Conservation (phyloP, 192 early-diverging fungal genomes). For the Hyaloraphidium curvatum region DNA sequence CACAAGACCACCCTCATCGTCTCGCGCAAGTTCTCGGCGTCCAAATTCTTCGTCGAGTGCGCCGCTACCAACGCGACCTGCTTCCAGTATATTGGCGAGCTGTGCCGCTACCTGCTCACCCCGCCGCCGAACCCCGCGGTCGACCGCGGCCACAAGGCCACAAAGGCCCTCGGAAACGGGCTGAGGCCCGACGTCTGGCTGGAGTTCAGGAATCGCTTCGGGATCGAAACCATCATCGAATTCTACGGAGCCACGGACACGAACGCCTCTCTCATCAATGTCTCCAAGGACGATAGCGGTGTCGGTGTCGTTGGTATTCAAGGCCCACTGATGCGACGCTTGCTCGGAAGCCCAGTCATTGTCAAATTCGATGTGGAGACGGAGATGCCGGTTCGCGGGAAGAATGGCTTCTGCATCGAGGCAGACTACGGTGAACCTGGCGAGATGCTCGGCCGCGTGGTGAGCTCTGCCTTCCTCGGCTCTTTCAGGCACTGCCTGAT, state of each 20-base stretch:
- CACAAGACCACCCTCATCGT: too few species aligned
- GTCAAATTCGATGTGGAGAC: too few species aligned
- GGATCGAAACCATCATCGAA: slow-evolving; percentile 32
- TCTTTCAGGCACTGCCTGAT: not conserved
- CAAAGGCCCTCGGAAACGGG: slow-evolving; percentile 41
- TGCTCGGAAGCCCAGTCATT: too few species aligned
- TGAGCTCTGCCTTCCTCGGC: not conserved
- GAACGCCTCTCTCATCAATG: slow-evolving; percentile 27
- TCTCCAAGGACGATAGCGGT: slow-evolving; percentile 20
- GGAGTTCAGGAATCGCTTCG: slow-evolving; percentile 35
- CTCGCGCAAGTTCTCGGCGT: not conserved
- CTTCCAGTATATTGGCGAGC: slow-evolving; percentile 1
- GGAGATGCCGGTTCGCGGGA: not conserved
- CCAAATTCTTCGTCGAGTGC: not conserved
- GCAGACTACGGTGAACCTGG: not conserved
- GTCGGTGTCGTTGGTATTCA: slow-evolving; percentile 38
- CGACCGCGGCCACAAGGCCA: slow-evolving; percentile 31
- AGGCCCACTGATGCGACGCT: slow-evolving; percentile 22
- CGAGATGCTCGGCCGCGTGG: not conserved
- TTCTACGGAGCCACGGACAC: slow-evolving; percentile 49
- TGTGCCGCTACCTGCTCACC: slow-evolving; percentile 39
- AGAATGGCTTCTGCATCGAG: not conserved
- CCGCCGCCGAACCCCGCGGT: slow-evolving; percentile 19
- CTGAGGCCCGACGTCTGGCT: slow-evolving; percentile 45
- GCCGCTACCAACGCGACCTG: not conserved